Base-by-base conservation (phyloP, 2,329 filamentous ascomycete genomes). In the Arthrobotrys sinensis region DNA sequence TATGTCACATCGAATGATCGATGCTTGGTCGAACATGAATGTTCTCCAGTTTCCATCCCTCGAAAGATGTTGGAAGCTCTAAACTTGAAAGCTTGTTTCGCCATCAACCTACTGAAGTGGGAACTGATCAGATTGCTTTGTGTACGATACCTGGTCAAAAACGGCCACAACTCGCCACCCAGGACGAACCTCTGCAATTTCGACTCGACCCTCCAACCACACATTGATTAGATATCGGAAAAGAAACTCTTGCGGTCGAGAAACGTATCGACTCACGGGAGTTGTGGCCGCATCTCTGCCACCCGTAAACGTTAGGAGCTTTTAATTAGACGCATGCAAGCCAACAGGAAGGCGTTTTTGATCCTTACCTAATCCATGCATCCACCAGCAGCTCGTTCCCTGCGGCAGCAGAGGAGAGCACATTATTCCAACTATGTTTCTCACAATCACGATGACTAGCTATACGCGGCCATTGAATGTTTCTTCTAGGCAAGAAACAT, bases 281-380 rank as follows among this genome's bases (percentile, higher is more conserved):
- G 48, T 65, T 40, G 43, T 46, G 38, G 53, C 28, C 53, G 45
- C 19, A 66, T 68, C 67, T 62, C 62, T 64, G 52, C 75, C 52
- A 68, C 67, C 57, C 67, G 55, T 60, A 43, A 60, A 60, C 55
- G 66, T 72, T 66, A 68, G 62, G 60, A 77, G 46, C 52, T 62
- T 78, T 71, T 67, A 70, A 77, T 72, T 78, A 71, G 67, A 67
- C 53, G 75, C 63, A 71, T 78, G 75, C 75, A 78, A 60, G 75
- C 67, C 75, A 72, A 63, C 53, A 62, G 57, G 62, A 55, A 45
- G 67, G 62, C 60, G 64, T 78, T 76, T 78, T 76, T 55, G 28
- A 36, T 24, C 52, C 21, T 78, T 62, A 71, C 67, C 60, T 72
- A 78, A 78, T 72, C 48, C 38, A 66, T 68, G 63, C 63, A 70